Evolutionary conservation across 164 flowering plant species (phyloP), one percentile per base, ranked within the genome.

Genomic region (Annona cherimola): DNA sequence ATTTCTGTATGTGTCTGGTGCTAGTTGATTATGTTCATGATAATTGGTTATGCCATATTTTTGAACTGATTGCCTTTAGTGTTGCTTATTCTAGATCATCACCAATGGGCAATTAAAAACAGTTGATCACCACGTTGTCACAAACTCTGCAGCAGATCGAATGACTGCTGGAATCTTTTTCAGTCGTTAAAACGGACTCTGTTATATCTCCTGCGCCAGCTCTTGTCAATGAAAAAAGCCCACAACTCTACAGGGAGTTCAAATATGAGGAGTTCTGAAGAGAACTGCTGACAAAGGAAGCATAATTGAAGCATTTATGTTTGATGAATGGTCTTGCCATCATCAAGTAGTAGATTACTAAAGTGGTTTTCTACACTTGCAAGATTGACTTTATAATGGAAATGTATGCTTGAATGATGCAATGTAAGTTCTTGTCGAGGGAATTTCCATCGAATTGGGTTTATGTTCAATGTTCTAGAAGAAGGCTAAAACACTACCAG

Each of bases 91-190:
- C 14, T 45, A 82, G 85, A 71, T 81, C 55, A 73, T 82, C 42
- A 79, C 81, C 76, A 80, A 84, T 74, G 84, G 83, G 39, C 76
- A 42, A 72, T 70, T 80, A 19, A 74, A 44, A 35, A 78, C 78
- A 43, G 83, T 68, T 0, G 81, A 78, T 12, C 89, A 86, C 42
- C 64, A 83, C 72, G 87, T 64, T 1, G 81, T 86, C 67, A 81
- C 82, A 1, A 82, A 78, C 61, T 64, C 71, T 45, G 68, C 7
- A 0, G 61, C 35, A 12, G 62, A 82, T 0, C 41, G 88, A 54
- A 83, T 78, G 11, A 77, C 81, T 2, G 44, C 82, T 2, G 61
- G 67, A 8, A 75, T 67, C 2, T 79, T 79, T 54, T 41, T 77
- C 4, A 1, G 19, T 46, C 86, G 84, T 16, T 64, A 77, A n/a